Conservation (phyloP, 129 eudicot species). For the Daucus carota region DNA sequence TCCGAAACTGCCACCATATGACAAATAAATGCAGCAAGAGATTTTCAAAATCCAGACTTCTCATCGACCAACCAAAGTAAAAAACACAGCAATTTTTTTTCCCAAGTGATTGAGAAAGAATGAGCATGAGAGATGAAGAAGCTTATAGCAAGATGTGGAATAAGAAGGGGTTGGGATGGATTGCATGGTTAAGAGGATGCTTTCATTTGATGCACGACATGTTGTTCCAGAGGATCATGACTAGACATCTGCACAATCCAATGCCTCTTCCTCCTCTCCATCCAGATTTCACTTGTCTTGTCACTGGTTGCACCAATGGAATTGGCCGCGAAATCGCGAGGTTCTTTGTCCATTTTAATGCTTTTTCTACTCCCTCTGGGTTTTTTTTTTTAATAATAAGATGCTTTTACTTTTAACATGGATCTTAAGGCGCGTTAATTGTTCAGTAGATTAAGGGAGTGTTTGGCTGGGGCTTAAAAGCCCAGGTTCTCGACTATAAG, state of each 20-base stretch:
- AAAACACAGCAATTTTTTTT: neutral
- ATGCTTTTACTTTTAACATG: no score
- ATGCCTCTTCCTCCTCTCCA: constrained; percentile 71
- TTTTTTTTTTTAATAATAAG: no score
- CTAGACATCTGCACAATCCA: constrained; percentile 65
- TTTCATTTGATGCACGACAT: constrained; percentile 55
- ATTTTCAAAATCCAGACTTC: neutral
- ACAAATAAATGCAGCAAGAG: neutral
- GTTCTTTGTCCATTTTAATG: constrained; percentile 11
- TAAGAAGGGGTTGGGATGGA: constrained; percentile 63
- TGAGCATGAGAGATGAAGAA: neutral
- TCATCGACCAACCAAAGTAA: neutral
- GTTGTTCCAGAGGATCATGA: constrained; percentile 70
- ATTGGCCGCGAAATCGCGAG: constrained; percentile 91
- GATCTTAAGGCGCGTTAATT: no score
- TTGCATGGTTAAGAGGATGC: constrained; percentile 78
- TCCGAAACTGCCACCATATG: neutral
- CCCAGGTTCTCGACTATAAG: no score
- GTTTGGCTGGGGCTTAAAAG: no score
- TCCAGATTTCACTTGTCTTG: constrained; percentile 55
- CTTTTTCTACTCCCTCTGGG: no score
- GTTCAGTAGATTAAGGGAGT: no score
- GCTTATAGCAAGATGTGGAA: neutral
- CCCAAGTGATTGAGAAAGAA: neutral
- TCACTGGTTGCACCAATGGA: constrained; percentile 89